Base-by-base conservation (phyloP, 1,284 basidiomycete genomes). In the Coniophora puteana region DNA sequence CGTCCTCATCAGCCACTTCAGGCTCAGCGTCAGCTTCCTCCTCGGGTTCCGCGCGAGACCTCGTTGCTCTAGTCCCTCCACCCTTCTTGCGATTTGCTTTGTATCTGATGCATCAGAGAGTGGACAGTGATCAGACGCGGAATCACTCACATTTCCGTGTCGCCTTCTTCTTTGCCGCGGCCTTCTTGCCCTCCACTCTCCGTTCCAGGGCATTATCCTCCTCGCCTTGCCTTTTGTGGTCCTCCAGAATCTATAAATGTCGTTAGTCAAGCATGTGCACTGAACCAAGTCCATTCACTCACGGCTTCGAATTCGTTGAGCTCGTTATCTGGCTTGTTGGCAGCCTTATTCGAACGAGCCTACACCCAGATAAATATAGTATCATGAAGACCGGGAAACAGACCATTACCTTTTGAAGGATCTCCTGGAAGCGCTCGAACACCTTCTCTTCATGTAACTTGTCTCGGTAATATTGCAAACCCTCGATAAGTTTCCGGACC, bases 401-500 rank as follows among this genome's bases (percentile, higher is more conserved):
- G 2, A 49, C 66, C n/a, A n/a, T 35, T 22, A 74, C 81, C 71
- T 90, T 91, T 41, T 69, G 68, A 20, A 99, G 73, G 45, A 99
- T 97, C 59, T 98, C 94, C 22, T 75, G 74, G 66, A 99, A 98
- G 33, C 84, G 74, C 36, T 76, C 74, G 64, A 80, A 98, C 11
- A 99, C 95, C 0, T 67, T 72, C 41, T 82, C 74, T 51, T 97
- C 93, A 63, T 95, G 90, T 25, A 99, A 69, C 66, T 99, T 99
- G 71, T 99, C 95, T 47, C 93, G 86, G 57, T 99, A 97, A 65
- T 83, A 87, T 34, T 83, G 87, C 34, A 96, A 61, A 0, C 91
- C 92, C 48, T 98, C 94, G 53, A 94, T 90, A 46, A 99, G 78
- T 63, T 94, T 97, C 79, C 96, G 97, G 58, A 98, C 78, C 0